Percentiles rank a stretch among this genome's conserved stretches.
Conservation (phyloP, 2,329 filamentous ascomycete species). For the Mycosphaerelloides madeirae region DNA sequence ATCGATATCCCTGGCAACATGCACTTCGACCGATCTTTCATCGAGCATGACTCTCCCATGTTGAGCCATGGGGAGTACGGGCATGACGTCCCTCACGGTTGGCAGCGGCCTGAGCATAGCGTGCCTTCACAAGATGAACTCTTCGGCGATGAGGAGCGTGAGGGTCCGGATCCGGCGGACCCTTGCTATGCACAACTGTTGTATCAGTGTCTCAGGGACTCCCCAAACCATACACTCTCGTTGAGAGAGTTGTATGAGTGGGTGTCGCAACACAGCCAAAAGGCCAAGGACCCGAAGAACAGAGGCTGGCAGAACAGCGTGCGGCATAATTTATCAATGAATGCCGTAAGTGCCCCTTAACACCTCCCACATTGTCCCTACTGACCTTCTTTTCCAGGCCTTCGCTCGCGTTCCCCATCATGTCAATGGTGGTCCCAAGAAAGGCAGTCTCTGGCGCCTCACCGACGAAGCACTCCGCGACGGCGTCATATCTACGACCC, state of each 20-base stretch:
- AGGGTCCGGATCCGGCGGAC: conserved; percentile 16
- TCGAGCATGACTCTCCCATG: conserved; percentile 9
- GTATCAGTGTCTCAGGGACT: conserved; percentile 66
- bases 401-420: conserved; percentile 50
- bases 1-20: conserved; percentile 4
- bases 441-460: conserved; percentile 72
- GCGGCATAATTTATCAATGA: conserved; percentile 94
- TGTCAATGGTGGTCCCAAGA: conserved; percentile 51
- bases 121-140: conserved; percentile 9
- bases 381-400: conserved; percentile 38
- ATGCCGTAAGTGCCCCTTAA: conserved; percentile 59
- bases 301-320: conserved; percentile 93
- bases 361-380: not conserved
- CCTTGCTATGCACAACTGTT: conserved; percentile 71
- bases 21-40: conserved; percentile 8
- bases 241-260: conserved; percentile 86
- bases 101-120: conserved; percentile 8
- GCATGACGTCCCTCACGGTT: conserved; percentile 6
- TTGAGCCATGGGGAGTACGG: conserved; percentile 5
- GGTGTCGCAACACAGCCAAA: conserved; percentile 78
- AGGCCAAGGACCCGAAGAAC: conserved; percentile 54
- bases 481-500: conserved; percentile 80
- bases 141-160: conserved; percentile 14
- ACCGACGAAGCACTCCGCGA: conserved; percentile 62
- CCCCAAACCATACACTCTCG: conserved; percentile 64